These are phyloP conservation scores for Nemania sp. DNA, from an alignment of 2,329 filamentous ascomycete genomes.

Conservation along the genomic window DNA sequence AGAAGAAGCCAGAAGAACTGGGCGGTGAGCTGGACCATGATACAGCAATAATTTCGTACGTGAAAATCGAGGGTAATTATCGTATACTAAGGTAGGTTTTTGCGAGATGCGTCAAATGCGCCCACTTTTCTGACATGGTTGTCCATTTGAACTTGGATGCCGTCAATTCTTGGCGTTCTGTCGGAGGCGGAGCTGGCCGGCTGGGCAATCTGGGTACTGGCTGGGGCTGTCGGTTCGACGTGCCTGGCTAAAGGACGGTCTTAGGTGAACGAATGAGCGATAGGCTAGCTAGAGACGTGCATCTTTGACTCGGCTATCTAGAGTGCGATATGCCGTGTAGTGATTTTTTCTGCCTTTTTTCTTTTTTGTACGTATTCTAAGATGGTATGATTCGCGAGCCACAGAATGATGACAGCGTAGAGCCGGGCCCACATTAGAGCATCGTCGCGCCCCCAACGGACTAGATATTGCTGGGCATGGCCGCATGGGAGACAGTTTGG, in stretches of 20 bases:
- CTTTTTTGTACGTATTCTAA: too few species aligned
- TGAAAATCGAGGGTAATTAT: too few species aligned
- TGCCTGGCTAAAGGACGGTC: conserved; percentile 8
- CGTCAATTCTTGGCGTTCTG: conserved; percentile 12
- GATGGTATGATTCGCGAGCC: too few species aligned
- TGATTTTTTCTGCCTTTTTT: too few species aligned
- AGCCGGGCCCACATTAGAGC: too few species aligned
- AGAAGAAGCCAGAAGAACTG: conserved; percentile 3
- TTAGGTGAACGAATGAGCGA: conserved; percentile 3
- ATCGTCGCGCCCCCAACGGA: too few species aligned
- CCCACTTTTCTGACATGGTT: neutral
- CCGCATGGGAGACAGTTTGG: too few species aligned
- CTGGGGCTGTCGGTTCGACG: conserved; percentile 17
- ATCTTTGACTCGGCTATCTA: conserved; percentile 17
- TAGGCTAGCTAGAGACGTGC: conserved; percentile 1
- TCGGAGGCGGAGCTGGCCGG: conserved; percentile 12
- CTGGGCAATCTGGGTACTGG: too few species aligned
- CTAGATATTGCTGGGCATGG: too few species aligned
- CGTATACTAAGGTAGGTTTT: conserved; percentile 21
- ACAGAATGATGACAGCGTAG: too few species aligned
- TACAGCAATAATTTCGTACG: too few species aligned
- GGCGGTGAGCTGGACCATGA: neutral
- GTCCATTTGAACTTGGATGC: neutral
- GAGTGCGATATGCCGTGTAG: conserved; percentile 2
- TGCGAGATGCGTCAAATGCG: conserved; percentile 25